Evolutionary conservation across 192 early-diverging fungal genomes (phyloP).

Genomic region (Fimicolochytrium jonesii): DNA sequence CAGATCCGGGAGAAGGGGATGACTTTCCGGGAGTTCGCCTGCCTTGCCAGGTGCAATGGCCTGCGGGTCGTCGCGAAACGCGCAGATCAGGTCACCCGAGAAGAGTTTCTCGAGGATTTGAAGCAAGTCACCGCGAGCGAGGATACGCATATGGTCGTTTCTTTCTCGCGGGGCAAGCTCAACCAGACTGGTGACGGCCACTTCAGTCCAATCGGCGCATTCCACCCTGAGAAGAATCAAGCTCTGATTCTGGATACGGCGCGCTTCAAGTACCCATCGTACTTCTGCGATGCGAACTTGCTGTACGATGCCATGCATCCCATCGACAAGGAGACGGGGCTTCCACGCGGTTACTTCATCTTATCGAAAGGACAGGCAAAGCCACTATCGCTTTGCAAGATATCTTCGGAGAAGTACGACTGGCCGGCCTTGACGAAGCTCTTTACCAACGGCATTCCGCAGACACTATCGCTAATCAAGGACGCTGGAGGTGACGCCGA

Average conservation of each 20-base stretch:
- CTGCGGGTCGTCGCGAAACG: slow-evolving; percentile 69
- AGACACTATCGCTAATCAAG: background rate
- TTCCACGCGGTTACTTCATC: slow-evolving; percentile 85
- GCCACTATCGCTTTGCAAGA: slow-evolving; percentile 1
- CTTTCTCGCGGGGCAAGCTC: slow-evolving; percentile 71
- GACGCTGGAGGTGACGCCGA: too few species aligned
- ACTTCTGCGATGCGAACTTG: slow-evolving; percentile 67
- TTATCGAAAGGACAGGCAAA: slow-evolving; percentile 35
- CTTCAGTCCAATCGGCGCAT: slow-evolving; percentile 87
- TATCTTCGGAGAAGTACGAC: background rate
- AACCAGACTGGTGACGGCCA: slow-evolving; percentile 93
- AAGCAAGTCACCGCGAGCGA: slow-evolving; percentile 57
- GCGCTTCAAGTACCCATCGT: slow-evolving; percentile 86
- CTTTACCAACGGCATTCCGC: slow-evolving; percentile 4
- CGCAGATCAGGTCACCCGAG: slow-evolving; percentile 54
- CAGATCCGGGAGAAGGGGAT: slow-evolving; percentile 79
- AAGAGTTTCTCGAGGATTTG: slow-evolving; percentile 80
- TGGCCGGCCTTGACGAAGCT: slow-evolving; percentile 10
- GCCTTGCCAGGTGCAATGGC: slow-evolving; percentile 85
- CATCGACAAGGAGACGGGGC: slow-evolving; percentile 73
- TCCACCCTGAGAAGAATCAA: slow-evolving; percentile 63
- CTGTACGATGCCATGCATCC: slow-evolving; percentile 81
- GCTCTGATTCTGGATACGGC: slow-evolving; percentile 87
- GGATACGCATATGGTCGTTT: slow-evolving; percentile 83
- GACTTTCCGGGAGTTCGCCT: slow-evolving; percentile 87